Base-by-base conservation (phyloP, 176 grass and related monocot genomes). In the Pontederia paniculata region DNA sequence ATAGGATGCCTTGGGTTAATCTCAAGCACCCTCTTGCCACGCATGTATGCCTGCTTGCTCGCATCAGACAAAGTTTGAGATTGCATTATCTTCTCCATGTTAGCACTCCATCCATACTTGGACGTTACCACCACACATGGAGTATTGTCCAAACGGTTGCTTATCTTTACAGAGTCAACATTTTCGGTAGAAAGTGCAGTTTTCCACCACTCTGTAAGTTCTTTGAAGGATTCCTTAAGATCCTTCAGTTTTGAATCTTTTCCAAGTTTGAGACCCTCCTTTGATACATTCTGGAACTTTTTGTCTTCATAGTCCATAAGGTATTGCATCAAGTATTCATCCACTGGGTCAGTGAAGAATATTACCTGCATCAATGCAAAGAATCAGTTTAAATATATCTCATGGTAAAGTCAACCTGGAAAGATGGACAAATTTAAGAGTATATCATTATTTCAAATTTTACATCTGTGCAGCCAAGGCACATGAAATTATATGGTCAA, bases 61-160 rank as follows among this genome's bases (percentile, higher is more conserved):
- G 81, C 60, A 67, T 90, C 91, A 0, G 82, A 86, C 0, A 97
- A 77, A 42, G 91, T 87, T 25, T 97, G 91, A 0, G 86, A 68
- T 71, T 90, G 86, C 91, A 96, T 96, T 74, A 90, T 96, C 82
- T 96, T 96, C 80, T 96, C 86, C 91, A 96, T 96, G 71, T 96
- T 96, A 17, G 91, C 64, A 42, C 91, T 96, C 91, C 91, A 96
- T 16, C 79, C 82, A 14, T 78, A 96, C 63, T 90, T 96, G 67
- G 86, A 90, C 12, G 86, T 87, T 4, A 96, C 86, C 0, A 96
- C 91, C 3, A 90, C 69, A 16, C 86, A 96, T 44, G 91, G 91
- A 8, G 82, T 90, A 71, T 96, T 60, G 51, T 82, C 68, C 67
- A 96, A 68, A 44, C 86, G 63, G 74, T 87, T 90, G 79, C 91